phyloP scores from a whole-genome alignment of 208 protist genomes.

The Strigomonas culicis region DNA sequence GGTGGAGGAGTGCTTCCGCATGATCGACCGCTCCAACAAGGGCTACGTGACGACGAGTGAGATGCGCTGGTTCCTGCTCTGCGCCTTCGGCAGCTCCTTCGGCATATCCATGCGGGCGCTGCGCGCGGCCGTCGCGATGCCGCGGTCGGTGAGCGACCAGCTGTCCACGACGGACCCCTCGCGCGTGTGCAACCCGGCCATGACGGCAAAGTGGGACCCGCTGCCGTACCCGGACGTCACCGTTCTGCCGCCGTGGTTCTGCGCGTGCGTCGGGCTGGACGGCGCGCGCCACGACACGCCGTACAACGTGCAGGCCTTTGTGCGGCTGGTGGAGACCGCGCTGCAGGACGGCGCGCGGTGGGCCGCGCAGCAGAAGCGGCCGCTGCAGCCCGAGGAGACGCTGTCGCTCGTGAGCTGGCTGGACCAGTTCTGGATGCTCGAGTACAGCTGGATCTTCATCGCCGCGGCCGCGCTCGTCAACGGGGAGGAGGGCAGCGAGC shows the following conservation, averaged over 20 bases:
- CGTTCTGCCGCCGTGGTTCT: not conserved
- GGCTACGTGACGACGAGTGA: conserved; percentile 22
- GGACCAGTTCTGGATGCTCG: conserved; percentile 52
- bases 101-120: not conserved
- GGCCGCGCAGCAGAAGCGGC: not conserved
- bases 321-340: not conserved
- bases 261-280: not conserved
- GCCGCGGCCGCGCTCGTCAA: conserved; percentile 31
- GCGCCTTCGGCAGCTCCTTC: conserved; percentile 11
- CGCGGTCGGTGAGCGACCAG: not conserved
- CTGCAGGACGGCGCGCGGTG: not conserved
- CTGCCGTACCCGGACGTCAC: not conserved
- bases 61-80: conserved; percentile 20
- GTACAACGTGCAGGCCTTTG: not conserved
- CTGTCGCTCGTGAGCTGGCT: conserved; percentile 27
- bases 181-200: no score
- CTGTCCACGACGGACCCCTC: not conserved
- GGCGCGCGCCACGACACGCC: not conserved
- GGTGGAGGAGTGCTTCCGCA: conserved; percentile 34
- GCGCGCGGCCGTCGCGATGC: not conserved
- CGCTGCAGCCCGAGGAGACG: not conserved
- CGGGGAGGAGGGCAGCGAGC: conserved; percentile 10
- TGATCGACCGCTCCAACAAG: conserved; percentile 19
- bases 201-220: conserved; percentile 5
- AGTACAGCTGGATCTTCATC: conserved; percentile 40